Evolutionary conservation across 352 stramenopile genomes (phyloP), one percentile per base, ranked within the genome.

Genomic region (Aphanomyces euteiches): DNA sequence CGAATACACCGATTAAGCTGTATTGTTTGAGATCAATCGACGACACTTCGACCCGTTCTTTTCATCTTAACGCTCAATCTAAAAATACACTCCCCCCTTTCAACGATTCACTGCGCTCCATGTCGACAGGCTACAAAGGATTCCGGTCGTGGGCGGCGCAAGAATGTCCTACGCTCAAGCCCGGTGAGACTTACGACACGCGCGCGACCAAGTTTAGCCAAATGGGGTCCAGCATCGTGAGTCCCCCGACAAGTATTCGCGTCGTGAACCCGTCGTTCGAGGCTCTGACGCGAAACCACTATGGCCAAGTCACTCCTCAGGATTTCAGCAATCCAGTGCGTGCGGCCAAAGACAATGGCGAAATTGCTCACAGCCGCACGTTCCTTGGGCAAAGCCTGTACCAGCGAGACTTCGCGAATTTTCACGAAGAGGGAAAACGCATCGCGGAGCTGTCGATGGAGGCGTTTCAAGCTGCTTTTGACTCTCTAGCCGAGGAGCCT

Each of bases 1-100:
- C 79, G 83, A 95, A 70, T 99, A 95, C 83, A 84, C 88, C 34
- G 79, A 90, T 48, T 96, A 96, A 50, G 43, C 17, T 50, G 28
- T 28, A 28, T 28, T 28, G 28, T 28, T 28, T 19, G 47, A 54
- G 47, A 19, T 19, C 19, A 19, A 19, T 19, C 19, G 17, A 19
- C 47, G 47, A 17, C 19, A 19, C 47, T 19, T 54, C 47, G 47
- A 19, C 19, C 28, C 28, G 28, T 28, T 28, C 28, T 28, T 50
- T 57, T 43, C 53, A 36, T 34, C 21, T 38, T 41, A 40, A 19
- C 10, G 15, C 36, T 47, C 34, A 28, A 28, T 28, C 17, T 39
- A 67, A 53, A 74, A 71, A 80, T 77, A 72, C 74, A 76, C 75
- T 41, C 43, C 39, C 64, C 67, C 58, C 75, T 48, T 69, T 34